A percentile compares a stretch with the other conserved stretches of the same genome.
phyloP scores from a whole-genome alignment of 768 basidiomycete genomes.

The Termitomyces sp. region DNA sequence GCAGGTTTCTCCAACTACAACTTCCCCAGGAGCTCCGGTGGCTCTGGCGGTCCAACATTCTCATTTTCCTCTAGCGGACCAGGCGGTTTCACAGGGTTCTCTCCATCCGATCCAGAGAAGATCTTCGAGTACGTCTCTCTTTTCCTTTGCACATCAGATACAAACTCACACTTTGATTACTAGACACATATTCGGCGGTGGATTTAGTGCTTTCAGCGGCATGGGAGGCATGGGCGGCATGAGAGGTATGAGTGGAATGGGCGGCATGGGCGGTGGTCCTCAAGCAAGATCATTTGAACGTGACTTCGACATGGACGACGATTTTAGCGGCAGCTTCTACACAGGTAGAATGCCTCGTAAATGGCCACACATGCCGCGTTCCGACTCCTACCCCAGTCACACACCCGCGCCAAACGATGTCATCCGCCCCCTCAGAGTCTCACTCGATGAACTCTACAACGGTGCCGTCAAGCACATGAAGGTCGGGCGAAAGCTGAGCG shows the following conservation, averaged over 20 bases:
- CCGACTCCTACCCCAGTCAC: too few relatives aligned
- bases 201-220: constrained; percentile 18
- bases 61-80: constrained; percentile 52
- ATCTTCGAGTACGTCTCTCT: constrained; percentile 76
- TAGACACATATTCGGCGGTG: constrained; percentile 61
- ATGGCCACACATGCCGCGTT: too few relatives aligned
- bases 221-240: constrained; percentile 30
- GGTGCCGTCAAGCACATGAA: constrained; percentile 89
- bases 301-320: constrained; percentile 50
- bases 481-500: constrained; percentile 70
- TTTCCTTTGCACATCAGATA: not conserved
- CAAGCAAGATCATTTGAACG: constrained; percentile 20
- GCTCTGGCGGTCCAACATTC: constrained; percentile 47
- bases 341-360: constrained; percentile 45
- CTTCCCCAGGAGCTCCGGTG: constrained; percentile 45
- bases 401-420: too few relatives aligned
- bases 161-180: not conserved
- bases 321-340: constrained; percentile 42
- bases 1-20: constrained; percentile 48
- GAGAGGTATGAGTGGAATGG: constrained; percentile 33
- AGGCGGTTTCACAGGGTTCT: constrained; percentile 51
- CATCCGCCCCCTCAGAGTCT: constrained; percentile 77
- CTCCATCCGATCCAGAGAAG: constrained; percentile 79
- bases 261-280: constrained; percentile 29
- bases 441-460: constrained; percentile 82